Evolutionary conservation across 129 eudicot species (phyloP).

Genomic region (Artemisia tridentata): DNA sequence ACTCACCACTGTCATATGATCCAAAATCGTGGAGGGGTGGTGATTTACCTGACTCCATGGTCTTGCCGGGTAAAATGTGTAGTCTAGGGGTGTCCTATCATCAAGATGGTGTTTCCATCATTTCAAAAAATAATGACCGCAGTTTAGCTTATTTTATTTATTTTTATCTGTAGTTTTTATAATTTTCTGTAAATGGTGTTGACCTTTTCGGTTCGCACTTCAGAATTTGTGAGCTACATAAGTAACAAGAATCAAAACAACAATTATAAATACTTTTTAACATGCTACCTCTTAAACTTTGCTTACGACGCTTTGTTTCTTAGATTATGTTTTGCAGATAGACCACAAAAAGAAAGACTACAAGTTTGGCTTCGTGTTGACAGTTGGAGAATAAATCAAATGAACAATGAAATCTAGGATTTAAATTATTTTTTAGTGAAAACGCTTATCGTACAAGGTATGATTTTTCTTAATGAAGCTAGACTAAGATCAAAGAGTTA

Average conservation of each 20-base stretch:
- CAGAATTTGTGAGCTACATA: too few relatives aligned
- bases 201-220: too few relatives aligned
- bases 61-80: neutral
- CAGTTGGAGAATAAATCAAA: constrained; percentile 77
- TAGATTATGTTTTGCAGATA: constrained; percentile 49
- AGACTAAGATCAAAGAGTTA: constrained; percentile 35
- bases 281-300: neutral
- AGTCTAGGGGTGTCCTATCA: too few relatives aligned
- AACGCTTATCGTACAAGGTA: constrained; percentile 27
- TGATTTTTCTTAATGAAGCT: constrained; percentile 19
- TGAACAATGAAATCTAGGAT: constrained; percentile 11
- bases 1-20: neutral
- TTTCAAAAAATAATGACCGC: too few relatives aligned
- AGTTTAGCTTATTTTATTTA: too few relatives aligned
- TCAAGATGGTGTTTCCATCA: too few relatives aligned
- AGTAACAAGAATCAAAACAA: too few relatives aligned
- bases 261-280: neutral
- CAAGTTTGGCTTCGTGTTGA: constrained; percentile 92
- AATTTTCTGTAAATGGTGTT: neutral
- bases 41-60: neutral
- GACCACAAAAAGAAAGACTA: constrained; percentile 92
- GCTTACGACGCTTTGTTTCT: neutral
- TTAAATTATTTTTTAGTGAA: constrained; percentile 28
- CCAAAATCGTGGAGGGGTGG: neutral
- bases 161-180: neutral